Percentiles rank a stretch among this genome's conserved stretches.
These are phyloP conservation scores for Aspergillus ustus DNA, from an alignment of 2,329 filamentous ascomycete species.

Conservation along the genomic window DNA sequence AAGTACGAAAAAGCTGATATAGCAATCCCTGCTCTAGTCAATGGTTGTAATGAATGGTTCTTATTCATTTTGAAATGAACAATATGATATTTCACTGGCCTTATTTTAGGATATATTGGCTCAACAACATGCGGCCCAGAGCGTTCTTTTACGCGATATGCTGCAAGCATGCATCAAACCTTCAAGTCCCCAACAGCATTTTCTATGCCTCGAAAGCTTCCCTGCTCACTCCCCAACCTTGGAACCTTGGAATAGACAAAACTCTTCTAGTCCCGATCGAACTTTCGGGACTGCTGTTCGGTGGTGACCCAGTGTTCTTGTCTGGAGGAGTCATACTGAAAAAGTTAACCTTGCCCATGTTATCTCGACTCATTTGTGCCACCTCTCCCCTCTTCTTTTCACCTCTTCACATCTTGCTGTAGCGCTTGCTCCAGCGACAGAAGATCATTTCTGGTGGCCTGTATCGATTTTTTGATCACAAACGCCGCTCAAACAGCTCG, in stretches of 20 bases:
- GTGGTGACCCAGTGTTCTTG: background rate
- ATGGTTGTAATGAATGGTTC: background rate
- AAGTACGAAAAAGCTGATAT: background rate
- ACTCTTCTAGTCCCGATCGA: background rate
- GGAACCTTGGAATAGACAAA: no score
- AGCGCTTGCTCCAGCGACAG: background rate
- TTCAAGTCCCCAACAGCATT: no score
- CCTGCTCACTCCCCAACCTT: no score
- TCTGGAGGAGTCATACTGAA: background rate
- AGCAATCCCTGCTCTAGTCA: background rate
- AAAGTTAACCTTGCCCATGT: background rate
- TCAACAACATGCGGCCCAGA: no score
- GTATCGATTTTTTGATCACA: background rate
- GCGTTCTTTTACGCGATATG: no score
- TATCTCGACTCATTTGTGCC: background rate
- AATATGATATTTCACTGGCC: no score
- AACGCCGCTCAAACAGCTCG: background rate
- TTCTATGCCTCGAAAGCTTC: no score
- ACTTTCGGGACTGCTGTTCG: background rate
- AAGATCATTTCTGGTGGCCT: background rate
- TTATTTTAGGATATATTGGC: no score
- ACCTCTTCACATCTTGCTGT: background rate
- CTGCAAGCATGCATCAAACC: no score
- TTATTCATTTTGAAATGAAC: background rate
- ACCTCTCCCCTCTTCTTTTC: background rate